These are phyloP conservation scores for Plasmodium vivax DNA, from an alignment of 169 alveolate species.

Conservation along the genomic window DNA sequence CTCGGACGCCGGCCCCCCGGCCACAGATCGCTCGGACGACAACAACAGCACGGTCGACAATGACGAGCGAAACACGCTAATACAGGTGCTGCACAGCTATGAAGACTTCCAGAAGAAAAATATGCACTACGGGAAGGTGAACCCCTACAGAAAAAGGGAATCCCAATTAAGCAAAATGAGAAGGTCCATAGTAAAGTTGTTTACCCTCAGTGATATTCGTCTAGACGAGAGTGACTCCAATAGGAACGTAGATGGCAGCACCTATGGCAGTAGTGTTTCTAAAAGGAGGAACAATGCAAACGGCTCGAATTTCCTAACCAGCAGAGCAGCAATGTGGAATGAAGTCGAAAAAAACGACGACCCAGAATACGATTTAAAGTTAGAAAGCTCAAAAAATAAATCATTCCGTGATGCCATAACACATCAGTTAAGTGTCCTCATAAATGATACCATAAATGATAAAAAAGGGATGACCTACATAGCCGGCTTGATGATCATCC, in stretches of 20 bases:
- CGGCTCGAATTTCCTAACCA: slow-evolving; percentile 4
- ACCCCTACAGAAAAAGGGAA: slow-evolving; percentile 56
- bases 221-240: not conserved
- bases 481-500: slow-evolving; percentile 42
- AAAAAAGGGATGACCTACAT: slow-evolving; percentile 66
- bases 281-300: not conserved
- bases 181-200: slow-evolving; percentile 16
- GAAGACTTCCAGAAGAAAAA: slow-evolving; percentile 71
- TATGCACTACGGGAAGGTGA: slow-evolving; percentile 46
- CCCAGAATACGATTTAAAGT: slow-evolving; percentile 50
- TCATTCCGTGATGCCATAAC: not conserved
- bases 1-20: not conserved
- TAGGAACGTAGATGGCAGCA: not conserved
- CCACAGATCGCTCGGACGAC: slow-evolving; percentile 7
- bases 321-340: slow-evolving; percentile 73
- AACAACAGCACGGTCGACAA: slow-evolving; percentile 8
- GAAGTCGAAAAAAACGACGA: slow-evolving; percentile 62
- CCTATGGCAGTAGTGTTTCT: not conserved
- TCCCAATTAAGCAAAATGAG: slow-evolving; percentile 26
- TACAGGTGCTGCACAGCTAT: slow-evolving; percentile 68
- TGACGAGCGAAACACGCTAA: slow-evolving; percentile 43
- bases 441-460: slow-evolving; percentile 63
- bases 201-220: slow-evolving; percentile 23
- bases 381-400: slow-evolving; percentile 64
- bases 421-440: not conserved